A percentile compares a stretch with the other conserved stretches of the same genome.
These are phyloP conservation scores for Fusarium sp. DNA, from an alignment of 2,329 filamentous ascomycete genomes.

Conservation along the genomic window DNA sequence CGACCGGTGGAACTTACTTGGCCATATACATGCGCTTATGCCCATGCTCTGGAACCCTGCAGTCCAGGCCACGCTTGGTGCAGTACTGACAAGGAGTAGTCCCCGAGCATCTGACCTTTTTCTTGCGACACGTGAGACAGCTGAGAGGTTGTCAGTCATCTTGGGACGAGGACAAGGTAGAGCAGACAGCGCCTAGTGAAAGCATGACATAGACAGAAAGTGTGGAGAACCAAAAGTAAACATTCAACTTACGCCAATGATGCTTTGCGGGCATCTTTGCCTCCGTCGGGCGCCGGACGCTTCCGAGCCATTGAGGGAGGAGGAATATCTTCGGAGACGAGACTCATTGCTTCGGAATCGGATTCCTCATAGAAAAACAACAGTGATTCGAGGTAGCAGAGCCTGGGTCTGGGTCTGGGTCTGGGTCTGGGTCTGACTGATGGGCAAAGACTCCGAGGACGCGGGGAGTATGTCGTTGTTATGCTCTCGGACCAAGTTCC, in stretches of 20 bases:
- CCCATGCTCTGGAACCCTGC: conserved; percentile 44
- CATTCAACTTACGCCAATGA: conserved; percentile 41
- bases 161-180: neutral
- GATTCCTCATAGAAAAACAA: neutral
- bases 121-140: conserved; percentile 45
- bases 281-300: conserved; percentile 34
- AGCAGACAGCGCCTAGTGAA: neutral
- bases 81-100: conserved; percentile 45
- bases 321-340: conserved; percentile 25
- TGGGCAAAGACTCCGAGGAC: conserved; percentile 19
- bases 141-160: conserved; percentile 16
- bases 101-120: conserved; percentile 44
- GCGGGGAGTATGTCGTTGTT: conserved; percentile 32
- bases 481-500: conserved; percentile 34
- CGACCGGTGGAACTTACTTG: conserved; percentile 26
- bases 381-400: conserved; percentile 3
- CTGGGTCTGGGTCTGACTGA: conserved; percentile 15
- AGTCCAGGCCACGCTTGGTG: conserved; percentile 42
- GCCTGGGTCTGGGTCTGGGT: conserved; percentile 15
- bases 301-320: conserved; percentile 40
- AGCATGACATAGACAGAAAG: neutral
- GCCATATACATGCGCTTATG: conserved; percentile 45
- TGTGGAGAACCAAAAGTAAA: conserved; percentile 19
- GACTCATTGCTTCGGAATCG: conserved; percentile 18
- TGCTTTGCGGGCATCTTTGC: conserved; percentile 42